Evolutionary conservation across 495 filamentous ascomycete species (phyloP), one percentile per base, ranked within the genome.

Genomic region (Neurospora sp.): DNA sequence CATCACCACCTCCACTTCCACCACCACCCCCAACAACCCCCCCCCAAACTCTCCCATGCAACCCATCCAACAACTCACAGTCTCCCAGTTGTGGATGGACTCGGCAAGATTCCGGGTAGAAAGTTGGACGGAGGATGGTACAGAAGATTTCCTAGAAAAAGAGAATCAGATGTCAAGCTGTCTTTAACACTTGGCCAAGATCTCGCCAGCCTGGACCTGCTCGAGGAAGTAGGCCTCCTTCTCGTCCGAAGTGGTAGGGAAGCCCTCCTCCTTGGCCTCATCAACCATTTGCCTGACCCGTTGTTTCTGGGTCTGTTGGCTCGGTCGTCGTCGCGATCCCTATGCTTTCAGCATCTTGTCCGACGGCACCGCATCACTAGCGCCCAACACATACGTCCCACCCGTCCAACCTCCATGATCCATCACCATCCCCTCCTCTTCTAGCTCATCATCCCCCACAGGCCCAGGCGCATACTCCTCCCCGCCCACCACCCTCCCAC

Each of bases 401-500:
- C 96, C 96, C 0, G 85, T 89, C 96, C 95, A 97, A 1, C 93
- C 93, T 18, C 91, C 91, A 81, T 92, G 89, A 83, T 97, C 94
- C 76, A 89, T 83, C 62, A 89, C 83, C 69, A 88, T 86, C 75
- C 88, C 90, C 39, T 86, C 90, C 77, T 90, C 91, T 35, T 35
- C 35, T 35, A 35, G 35, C 7, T 80, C 80, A 5, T 71, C 76
- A 3, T 72, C 71, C 62, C 40, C 41, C 44, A 23, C 71, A 62
- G 72, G 42, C 40, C 38, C 72, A 35, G 84, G 78, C 75, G 90
- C 89, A 83, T 93, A 95, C 80, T 91, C 93, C 74, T 91, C 83
- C 27, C 85, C 84, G 23, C 88, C 90, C 5, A 96, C 81, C 20
- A 83, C 86, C 60, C 86, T 81, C 8, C 94, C 95, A 0, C 90